Base-by-base conservation (phyloP, 306 rosid species). In the Quercus agrifolia region DNA sequence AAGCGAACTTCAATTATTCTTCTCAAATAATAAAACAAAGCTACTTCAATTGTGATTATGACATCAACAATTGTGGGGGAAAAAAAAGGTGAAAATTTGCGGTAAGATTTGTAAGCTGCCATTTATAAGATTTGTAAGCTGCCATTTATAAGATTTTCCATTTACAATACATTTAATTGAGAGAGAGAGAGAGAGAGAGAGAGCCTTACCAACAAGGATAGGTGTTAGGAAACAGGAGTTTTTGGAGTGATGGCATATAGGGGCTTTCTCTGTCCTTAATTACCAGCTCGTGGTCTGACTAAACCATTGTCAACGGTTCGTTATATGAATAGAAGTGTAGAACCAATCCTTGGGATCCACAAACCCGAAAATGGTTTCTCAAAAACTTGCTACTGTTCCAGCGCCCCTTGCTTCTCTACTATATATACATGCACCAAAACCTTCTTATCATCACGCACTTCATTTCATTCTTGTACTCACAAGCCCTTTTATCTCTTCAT, bases 281-380 rank as follows among this genome's bases (percentile, higher is more conserved):
- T 41, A 71, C 83, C 52, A 35, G 3, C 79, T 51, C 78, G 64
- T 71, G 81, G 25, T 86, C 83, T 87, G 91, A 90, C 90, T 67
- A 17, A 56, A 56, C 44, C 82, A 74, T 87, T 79, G 94, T 88
- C 94, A 90, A 90, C 92, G 79, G 74, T 77, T 82, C 83, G 68
- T 82, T 75, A 71, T 70, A 21, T 69, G n/a, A 14, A 51, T 41
- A 41, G 46, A 41, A 41, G 11, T 41, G 46, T 41, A 44, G 78
- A 63, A 81, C 71, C 76, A 76, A 64, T 79, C 83, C 82, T 64
- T 72, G 68, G n/a, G 52, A 31, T 85, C 73, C 81, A 64, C 41
- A 78, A 84, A 82, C 73, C 86, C 72, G 56, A 68, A 83, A 20
- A 84, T 12, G 77, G 86, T 81, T 85, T 83, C 74, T 69, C 52